Base-by-base conservation (phyloP, 2,329 filamentous ascomycete genomes). In the Penicillium glabrum region DNA sequence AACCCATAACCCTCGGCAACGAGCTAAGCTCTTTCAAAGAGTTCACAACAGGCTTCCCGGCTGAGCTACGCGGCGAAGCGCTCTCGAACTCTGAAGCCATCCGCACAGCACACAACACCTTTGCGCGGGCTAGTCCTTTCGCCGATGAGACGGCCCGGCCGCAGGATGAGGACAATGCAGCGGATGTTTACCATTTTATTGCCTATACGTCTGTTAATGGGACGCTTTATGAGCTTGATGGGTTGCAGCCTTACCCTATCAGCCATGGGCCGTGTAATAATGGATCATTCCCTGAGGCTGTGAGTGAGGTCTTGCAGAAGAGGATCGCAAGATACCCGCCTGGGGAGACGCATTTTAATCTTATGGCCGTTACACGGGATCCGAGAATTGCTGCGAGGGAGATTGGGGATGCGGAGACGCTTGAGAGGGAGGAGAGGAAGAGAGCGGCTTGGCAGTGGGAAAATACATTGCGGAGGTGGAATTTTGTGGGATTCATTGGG, bases 171-270 rank as follows among this genome's bases (percentile, higher is more conserved):
- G 82, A 90, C 54, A 92, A 96, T 68, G 68, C 64, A 1, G 64
- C 57, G 0, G 95, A 98, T 70, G 90, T 93, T 27, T 99, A 96
- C 78, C 95, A 99, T 79, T 99, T 99, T 76, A 92, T 99, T 68
- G 95, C 93, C 31, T 99, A 99, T 77, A 93, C 91, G 9, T 84
- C 88, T 53, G 83, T 96, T 64, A 85, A 89, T 70, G 89, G 88
- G 63, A 86, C 80, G 5, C 83, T 99, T 53, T 99, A 97, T 81
- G 95, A 99, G 78, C 84, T 99, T 51, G 95, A 99, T 75, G 95
- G 95, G 19, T 81, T 99, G 62, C 93, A 98, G 77, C 91, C 92
- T 4, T 89, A 90, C 56, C 95, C 95, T 54, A 97, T 99, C 67
- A 87, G 86, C 49, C 95, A 99, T 76, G 95, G 93, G 27, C 62